Evolutionary conservation across 1,284 basidiomycete genomes (phyloP).

Genomic region (Puccinia triticina): DNA sequence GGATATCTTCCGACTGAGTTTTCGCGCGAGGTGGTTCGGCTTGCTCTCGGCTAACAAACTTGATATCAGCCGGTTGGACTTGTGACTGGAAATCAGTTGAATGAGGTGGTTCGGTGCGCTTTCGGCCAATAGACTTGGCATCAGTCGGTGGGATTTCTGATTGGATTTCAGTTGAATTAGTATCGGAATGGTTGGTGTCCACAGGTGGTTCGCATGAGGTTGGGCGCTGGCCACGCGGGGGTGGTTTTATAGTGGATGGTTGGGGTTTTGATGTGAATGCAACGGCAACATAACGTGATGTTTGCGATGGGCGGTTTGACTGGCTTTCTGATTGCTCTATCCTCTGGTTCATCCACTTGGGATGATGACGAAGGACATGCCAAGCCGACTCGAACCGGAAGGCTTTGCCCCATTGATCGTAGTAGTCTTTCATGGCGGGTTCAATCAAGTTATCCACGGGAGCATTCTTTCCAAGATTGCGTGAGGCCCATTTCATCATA

Average conservation of each 20-base stretch:
- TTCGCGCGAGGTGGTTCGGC: background rate
- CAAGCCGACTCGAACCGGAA: background rate
- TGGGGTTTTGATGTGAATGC: too few relatives aligned
- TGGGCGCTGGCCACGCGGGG: background rate
- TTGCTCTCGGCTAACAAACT: too few relatives aligned
- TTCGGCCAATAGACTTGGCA: too few relatives aligned
- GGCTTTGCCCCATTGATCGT: too few relatives aligned
- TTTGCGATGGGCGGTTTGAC: background rate
- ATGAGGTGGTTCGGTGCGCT: too few relatives aligned
- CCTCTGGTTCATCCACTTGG: background rate
- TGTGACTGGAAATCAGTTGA: background rate
- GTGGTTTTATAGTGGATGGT: background rate
- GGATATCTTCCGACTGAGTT: background rate
- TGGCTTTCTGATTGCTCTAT: background rate
- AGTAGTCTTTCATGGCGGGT: too few relatives aligned
- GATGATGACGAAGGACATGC: constrained; percentile 14
- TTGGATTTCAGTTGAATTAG: too few relatives aligned
- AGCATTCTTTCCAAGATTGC: background rate
- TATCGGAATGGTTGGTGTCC: background rate
- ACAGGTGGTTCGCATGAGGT: background rate
- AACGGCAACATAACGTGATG: too few relatives aligned
- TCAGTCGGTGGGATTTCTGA: too few relatives aligned
- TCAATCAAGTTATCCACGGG: background rate
- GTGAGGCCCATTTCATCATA: background rate
- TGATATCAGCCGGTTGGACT: too few relatives aligned